Conservation (phyloP, 2,329 filamentous ascomycete genomes). For the Aspergillus carbonarius region DNA sequence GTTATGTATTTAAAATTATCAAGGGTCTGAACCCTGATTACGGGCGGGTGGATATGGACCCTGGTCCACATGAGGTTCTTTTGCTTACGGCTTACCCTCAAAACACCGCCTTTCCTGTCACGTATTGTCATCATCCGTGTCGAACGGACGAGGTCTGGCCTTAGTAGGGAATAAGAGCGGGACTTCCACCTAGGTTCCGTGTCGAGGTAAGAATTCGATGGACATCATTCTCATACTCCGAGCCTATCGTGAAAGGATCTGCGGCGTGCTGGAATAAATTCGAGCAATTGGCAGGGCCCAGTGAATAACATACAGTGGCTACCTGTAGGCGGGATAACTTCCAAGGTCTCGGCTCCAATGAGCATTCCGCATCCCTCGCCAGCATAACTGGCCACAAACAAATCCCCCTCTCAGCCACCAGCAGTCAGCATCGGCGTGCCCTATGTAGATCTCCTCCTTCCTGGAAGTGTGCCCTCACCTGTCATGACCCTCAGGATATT, state of each 20-base stretch:
- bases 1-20: constrained; percentile 6
- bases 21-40: constrained; percentile 8
- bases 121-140: background rate
- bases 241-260: background rate
- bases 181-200: background rate
- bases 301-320: background rate
- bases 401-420: background rate
- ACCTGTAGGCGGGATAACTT: background rate
- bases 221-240: background rate
- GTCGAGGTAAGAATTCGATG: background rate
- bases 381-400: constrained; percentile 15
- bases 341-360: background rate
- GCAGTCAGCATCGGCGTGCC: background rate
- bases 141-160: no score
- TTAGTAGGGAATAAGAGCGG: no score
- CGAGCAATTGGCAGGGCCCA: background rate
- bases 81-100: background rate
- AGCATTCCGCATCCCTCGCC: constrained; percentile 23
- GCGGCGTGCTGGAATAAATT: background rate
- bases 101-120: background rate
- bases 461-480: background rate
- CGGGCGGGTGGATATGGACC: constrained; percentile 5
- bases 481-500: background rate
- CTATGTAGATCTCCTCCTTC: background rate
- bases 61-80: constrained; percentile 3